phyloP scores from a whole-genome alignment of 371 early-diverging fungal genomes.

The Mucor ambiguus region DNA sequence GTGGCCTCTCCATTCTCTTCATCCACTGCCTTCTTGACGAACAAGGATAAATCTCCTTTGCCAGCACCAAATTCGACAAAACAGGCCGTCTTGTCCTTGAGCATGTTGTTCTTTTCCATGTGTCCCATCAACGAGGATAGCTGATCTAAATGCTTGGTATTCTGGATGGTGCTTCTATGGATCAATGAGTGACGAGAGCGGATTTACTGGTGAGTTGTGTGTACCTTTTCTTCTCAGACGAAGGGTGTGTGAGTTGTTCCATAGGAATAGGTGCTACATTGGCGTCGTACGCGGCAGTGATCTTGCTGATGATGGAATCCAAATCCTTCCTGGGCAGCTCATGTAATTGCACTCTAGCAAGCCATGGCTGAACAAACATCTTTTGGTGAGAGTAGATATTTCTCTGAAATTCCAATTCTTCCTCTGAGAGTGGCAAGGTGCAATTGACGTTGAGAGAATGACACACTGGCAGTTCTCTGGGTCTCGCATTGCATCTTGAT shows the following conservation, averaged over 20 bases:
- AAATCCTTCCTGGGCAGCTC: constrained; percentile 46
- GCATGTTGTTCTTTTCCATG: constrained; percentile 62
- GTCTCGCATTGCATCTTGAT: constrained; percentile 70
- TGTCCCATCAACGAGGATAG: constrained; percentile 85
- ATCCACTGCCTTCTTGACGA: constrained; percentile 58
- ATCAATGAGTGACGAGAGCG: neutral
- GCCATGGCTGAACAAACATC: constrained; percentile 49
- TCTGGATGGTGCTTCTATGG: constrained; percentile 42
- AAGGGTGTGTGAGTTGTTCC: constrained; percentile 50
- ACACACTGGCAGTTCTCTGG: constrained; percentile 51
- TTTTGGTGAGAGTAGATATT: constrained; percentile 47
- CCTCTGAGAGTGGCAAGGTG: constrained; percentile 46
- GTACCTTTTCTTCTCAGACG: constrained; percentile 51
- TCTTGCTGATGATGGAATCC: constrained; percentile 49
- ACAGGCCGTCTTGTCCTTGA: constrained; percentile 55
- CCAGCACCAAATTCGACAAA: constrained; percentile 90
- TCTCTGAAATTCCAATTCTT: constrained; percentile 51
- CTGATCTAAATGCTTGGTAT: constrained; percentile 70
- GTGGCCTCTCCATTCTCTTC: constrained; percentile 59
- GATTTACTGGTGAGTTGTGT: neutral
- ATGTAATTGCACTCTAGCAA: constrained; percentile 48
- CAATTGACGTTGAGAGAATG: constrained; percentile 61
- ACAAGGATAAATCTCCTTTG: constrained; percentile 67
- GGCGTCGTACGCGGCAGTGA: constrained; percentile 38
- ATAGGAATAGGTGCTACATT: constrained; percentile 48